phyloP scores from a whole-genome alignment of 805 yeast genomes.

The Cyberlindnera sargentensis region DNA sequence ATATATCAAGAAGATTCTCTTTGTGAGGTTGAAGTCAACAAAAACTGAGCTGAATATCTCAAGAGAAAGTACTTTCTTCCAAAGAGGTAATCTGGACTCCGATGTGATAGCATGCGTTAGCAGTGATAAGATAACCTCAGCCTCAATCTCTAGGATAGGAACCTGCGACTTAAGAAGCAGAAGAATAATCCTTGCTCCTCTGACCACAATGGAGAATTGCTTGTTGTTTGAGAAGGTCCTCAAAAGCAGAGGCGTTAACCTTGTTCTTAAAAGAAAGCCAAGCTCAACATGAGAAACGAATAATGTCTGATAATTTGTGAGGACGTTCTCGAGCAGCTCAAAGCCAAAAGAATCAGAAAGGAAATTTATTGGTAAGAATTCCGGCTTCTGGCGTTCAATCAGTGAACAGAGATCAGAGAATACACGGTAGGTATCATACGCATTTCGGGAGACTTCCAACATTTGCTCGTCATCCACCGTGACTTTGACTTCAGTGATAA shows the following conservation, averaged over 20 bases:
- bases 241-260: constrained; percentile 70
- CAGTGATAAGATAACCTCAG: constrained; percentile 73
- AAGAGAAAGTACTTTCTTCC: constrained; percentile 71
- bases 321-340: constrained; percentile 75
- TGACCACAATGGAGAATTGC: constrained; percentile 62
- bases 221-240: constrained; percentile 52
- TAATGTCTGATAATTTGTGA: constrained; percentile 51
- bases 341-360: constrained; percentile 63
- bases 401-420: constrained; percentile 68
- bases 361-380: constrained; percentile 43
- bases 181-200: constrained; percentile 67
- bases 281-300: constrained; percentile 60
- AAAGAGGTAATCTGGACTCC: constrained; percentile 46
- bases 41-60: constrained; percentile 64
- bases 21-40: constrained; percentile 45
- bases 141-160: constrained; percentile 58
- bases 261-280: constrained; percentile 54
- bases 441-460: constrained; percentile 40
- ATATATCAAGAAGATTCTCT: constrained; percentile 50
- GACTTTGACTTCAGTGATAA: constrained; percentile 28
- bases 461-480: constrained; percentile 38
- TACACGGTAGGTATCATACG: constrained; percentile 64
- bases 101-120: constrained; percentile 64
- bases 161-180: constrained; percentile 53
- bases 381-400: constrained; percentile 50